These are phyloP conservation scores for Ceratobasidium sp. DNA, from an alignment of 1,284 basidiomycete genomes.

Conservation along the genomic window DNA sequence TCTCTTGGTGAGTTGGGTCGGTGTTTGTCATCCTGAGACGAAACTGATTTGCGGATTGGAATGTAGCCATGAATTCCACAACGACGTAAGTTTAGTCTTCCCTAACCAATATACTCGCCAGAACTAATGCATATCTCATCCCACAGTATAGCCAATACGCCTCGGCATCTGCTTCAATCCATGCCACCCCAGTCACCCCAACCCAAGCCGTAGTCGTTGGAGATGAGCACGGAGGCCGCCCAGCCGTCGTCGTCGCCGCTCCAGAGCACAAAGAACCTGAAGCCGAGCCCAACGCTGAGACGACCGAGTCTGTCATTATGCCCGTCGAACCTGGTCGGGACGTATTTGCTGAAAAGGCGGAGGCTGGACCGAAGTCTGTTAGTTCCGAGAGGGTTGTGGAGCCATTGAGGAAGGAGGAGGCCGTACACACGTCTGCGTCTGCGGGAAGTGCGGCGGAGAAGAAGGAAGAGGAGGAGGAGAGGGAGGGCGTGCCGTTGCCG, in stretches of 20 bases:
- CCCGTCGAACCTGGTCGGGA: constrained; percentile 74
- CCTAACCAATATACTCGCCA: neutral
- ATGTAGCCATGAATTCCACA: constrained; percentile 68
- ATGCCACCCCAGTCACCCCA: constrained; percentile 59
- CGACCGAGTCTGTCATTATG: constrained; percentile 50
- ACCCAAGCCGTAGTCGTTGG: constrained; percentile 62
- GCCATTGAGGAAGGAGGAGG: constrained; percentile 40
- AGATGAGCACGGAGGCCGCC: constrained; percentile 38
- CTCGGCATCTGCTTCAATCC: constrained; percentile 43
- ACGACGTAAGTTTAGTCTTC: constrained; percentile 61
- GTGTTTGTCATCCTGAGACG: neutral
- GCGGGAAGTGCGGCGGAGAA: constrained; percentile 41
- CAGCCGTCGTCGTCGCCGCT: constrained; percentile 44
- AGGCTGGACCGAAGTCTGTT: constrained; percentile 48
- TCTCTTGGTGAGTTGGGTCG: constrained; percentile 74
- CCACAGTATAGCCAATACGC: constrained; percentile 40
- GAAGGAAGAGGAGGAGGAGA: constrained; percentile 44
- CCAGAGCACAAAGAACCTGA: constrained; percentile 30
- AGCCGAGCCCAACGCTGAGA: constrained; percentile 55
- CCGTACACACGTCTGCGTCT: constrained; percentile 8
- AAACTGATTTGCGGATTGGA: constrained; percentile 7
- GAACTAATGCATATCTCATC: neutral
- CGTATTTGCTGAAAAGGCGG: constrained; percentile 61
- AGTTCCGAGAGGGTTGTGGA: constrained; percentile 56
- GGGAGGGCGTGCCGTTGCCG: constrained; percentile 31